Base-by-base conservation (phyloP, 2,329 filamentous ascomycete genomes). In the Corniculantispora saksenae region DNA sequence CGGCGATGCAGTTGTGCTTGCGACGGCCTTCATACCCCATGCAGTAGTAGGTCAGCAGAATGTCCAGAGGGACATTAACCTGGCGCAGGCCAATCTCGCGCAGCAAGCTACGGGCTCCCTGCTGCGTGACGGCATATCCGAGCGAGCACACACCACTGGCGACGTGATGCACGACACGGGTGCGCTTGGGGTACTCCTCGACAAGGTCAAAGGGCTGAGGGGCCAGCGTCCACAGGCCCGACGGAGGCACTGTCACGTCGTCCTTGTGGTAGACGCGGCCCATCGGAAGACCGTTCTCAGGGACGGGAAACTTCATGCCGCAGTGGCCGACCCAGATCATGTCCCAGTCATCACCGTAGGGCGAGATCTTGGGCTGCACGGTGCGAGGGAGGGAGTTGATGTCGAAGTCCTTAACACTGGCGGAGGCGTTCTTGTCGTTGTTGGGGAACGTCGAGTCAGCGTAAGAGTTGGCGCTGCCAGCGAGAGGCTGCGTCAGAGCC, bases 241-340 rank as follows among this genome's bases (percentile, higher is more conserved):
- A 27, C 15, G 64, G 66, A 0, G 78, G 75, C 3, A 80, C 77
- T 0, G 77, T 80, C 2, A 35, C 40, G 62, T 80, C 77, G 54
- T 74, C 61, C 1, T 64, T 54, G 45, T 69, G 70, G 25, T 74
- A 68, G 10, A 78, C 67, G 10, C 74, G 72, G 3, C 70, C 70
- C 57, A 72, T 72, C 1, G 75, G 70, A 2, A 73, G 66, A 2
- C 64, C 54, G 3, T 58, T 27, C 23, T 67, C 47, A 65, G 65
- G 17, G 51, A 23, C 40, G 23, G 73, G 71, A 50, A 76, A 74
- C 29, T 71, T 68, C 70, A 73, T 75, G 6, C 79, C 78, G 61
- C 81, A 83, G 67, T 81, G 80, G 17, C 82, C 82, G 1, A 82
- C 72, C 81, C 81, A 83, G 8, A 84, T 75, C 15, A 84, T 67